Percentiles rank a stretch among this genome's conserved stretches.
Conservation (phyloP, 169 alveolate genomes). For the Plasmodium adleri region DNA sequence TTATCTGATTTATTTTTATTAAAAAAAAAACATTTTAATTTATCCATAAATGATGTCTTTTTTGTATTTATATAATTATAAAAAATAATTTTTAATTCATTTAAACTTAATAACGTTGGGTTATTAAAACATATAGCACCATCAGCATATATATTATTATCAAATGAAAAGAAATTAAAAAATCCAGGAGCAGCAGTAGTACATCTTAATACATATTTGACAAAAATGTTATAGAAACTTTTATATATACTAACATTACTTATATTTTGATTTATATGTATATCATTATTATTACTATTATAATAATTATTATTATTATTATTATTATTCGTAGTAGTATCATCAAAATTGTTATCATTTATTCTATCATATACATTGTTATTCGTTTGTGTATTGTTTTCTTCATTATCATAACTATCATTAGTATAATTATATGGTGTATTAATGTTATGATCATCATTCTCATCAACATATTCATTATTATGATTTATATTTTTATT, state of each 20-base stretch:
- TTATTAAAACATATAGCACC: conserved; percentile 91
- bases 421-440: not conserved
- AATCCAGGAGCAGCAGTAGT: conserved; percentile 92
- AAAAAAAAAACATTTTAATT: conserved; percentile 17
- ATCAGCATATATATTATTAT: conserved; percentile 84
- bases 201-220: conserved; percentile 86
- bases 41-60: conserved; percentile 19
- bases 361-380: not conserved
- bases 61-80: conserved; percentile 75
- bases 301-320: not conserved
- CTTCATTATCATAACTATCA: not conserved
- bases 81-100: conserved; percentile 86
- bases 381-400: not conserved
- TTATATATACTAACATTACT: conserved; percentile 54
- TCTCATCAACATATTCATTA: not conserved
- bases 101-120: conserved; percentile 88
- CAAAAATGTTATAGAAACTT: conserved; percentile 79
- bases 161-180: conserved; percentile 85
- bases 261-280: conserved; percentile 50
- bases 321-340: not conserved
- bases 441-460: not conserved
- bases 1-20: not conserved
- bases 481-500: not conserved
- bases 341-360: not conserved
- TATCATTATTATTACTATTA: conserved; percentile 8